phyloP scores from a whole-genome alignment of 169 alveolate genomes.

The Perkinsus marinus region DNA sequence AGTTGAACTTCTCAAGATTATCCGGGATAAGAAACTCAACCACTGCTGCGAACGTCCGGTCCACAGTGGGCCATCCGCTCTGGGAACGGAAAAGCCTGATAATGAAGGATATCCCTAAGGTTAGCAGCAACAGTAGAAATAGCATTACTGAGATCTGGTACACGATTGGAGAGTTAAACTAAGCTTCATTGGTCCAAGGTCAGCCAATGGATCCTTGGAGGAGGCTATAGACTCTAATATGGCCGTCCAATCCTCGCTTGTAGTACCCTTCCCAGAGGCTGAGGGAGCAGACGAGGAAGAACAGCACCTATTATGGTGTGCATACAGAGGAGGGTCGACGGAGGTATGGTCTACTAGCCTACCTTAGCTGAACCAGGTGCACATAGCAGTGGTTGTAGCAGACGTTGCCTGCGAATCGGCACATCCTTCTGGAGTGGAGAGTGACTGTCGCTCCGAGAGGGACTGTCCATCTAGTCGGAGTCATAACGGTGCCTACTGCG shows the following conservation, averaged over 20 bases:
- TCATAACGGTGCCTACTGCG: too few species aligned
- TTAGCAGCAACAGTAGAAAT: not conserved
- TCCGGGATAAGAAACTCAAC: not conserved
- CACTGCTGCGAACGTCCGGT: not conserved
- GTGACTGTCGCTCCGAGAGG: too few species aligned
- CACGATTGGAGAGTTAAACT: not conserved
- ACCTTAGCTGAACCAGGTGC: too few species aligned
- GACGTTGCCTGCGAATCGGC: too few species aligned
- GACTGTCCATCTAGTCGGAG: too few species aligned
- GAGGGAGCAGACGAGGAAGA: too few species aligned
- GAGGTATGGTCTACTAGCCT: too few species aligned
- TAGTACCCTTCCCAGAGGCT: not conserved
- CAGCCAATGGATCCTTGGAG: not conserved
- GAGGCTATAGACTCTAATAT: not conserved
- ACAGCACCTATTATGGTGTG: too few species aligned
- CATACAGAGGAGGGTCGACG: too few species aligned
- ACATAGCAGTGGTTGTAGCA: too few species aligned
- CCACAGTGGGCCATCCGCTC: not conserved
- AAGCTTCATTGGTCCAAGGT: not conserved
- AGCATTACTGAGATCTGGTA: not conserved
- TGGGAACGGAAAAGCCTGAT: not conserved
- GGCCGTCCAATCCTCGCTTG: not conserved
- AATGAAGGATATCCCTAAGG: not conserved
- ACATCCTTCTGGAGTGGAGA: too few species aligned
- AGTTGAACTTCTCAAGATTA: not conserved